Evolutionary conservation across 345 rosid genomes (phyloP), one percentile per base, ranked within the genome.

Genomic region (Lumnitzera racemosa): DNA sequence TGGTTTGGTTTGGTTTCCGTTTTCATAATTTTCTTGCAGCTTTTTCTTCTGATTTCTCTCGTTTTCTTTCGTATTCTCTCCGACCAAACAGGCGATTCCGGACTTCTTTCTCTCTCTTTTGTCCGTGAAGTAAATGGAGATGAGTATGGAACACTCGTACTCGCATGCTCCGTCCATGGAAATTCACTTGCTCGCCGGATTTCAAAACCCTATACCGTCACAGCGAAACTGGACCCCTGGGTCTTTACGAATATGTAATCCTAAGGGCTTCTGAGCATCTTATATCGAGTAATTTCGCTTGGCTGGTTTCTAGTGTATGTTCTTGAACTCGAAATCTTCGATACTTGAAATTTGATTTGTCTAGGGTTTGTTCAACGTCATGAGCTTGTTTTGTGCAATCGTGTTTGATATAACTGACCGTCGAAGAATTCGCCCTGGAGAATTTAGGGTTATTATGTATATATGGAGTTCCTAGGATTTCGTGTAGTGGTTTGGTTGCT

Each of bases 191-290:
- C 66, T 77, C 57, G 57, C 83, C 27, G 80, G 70, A 36, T 68
- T 76, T 69, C 74, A 74, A 24, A 86, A 89, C 56, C 70, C 68
- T 51, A 78, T 80, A 67, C 76, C 69, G 71, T 78, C 76, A 61
- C 67, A 61, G 13, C 58, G 46, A 51, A 73, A 67, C 63, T 77
- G 81, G 69, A 59, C 73, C 71, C 88, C 72, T 7, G 65, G 54
- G 59, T 61, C 83, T 61, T 74, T 68, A 76, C 91, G 91, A 88
- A 81, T 82, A 82, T 73, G 70, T 80, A 66, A 61, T 53, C 59
- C 24, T 61, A 61, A 15, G 12, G 46, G 41, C 56, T 70, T 63
- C 70, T 82, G 55, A 70, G 63, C 24, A 11, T 27, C 51, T 66
- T 57, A 57, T 52, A 49, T 53, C 64, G 23, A 58, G 47, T 78